Conservation (phyloP, 2,329 filamentous ascomycete genomes). For the Sporothrix sp. region DNA sequence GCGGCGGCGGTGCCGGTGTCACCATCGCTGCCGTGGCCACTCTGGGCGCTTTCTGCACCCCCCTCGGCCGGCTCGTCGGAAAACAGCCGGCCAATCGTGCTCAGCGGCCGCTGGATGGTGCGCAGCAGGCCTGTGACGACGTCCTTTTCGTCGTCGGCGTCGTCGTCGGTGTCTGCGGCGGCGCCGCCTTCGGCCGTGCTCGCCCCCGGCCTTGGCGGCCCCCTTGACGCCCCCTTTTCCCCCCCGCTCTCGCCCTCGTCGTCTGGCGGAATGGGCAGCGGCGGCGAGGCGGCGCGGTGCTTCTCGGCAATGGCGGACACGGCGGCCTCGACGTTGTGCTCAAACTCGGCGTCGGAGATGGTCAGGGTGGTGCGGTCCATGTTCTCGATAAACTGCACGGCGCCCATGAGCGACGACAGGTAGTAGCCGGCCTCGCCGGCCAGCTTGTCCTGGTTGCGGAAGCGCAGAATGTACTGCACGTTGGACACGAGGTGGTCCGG, state of each 20-base stretch:
- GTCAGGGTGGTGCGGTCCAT: conserved; percentile 90
- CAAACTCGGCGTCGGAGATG: conserved; percentile 90
- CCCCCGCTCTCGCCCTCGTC: not conserved
- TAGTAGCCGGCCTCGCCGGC: conserved; percentile 98
- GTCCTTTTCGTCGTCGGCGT: conserved; percentile 60
- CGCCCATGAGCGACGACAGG: conserved; percentile 88
- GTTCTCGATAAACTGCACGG: conserved; percentile 92
- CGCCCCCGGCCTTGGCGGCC: too few relatives aligned
- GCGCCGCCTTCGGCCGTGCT: conserved; percentile 67
- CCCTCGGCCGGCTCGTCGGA: conserved; percentile 48
- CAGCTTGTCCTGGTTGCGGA: conserved; percentile 94
- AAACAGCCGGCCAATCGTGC: conserved; percentile 90
- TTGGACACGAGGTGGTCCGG: conserved; percentile 95
- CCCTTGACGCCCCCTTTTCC: conserved; percentile 1
- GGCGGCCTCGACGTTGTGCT: conserved; percentile 88
- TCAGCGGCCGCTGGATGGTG: conserved; percentile 83
- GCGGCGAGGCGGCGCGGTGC: conserved; percentile 50
- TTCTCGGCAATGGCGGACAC: conserved; percentile 93
- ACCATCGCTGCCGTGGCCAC: too few relatives aligned
- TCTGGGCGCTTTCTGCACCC: too few relatives aligned
- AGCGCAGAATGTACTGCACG: conserved; percentile 93
- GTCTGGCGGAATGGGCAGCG: conserved; percentile 26
- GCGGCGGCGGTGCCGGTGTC: too few relatives aligned
- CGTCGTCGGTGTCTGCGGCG: conserved; percentile 51
- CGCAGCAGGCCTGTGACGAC: conserved; percentile 77